Evolutionary conservation across 2,329 filamentous ascomycete species (phyloP), one percentile per base, ranked within the genome.

Genomic region (Paraphaeosphaeria sporulosa): DNA sequence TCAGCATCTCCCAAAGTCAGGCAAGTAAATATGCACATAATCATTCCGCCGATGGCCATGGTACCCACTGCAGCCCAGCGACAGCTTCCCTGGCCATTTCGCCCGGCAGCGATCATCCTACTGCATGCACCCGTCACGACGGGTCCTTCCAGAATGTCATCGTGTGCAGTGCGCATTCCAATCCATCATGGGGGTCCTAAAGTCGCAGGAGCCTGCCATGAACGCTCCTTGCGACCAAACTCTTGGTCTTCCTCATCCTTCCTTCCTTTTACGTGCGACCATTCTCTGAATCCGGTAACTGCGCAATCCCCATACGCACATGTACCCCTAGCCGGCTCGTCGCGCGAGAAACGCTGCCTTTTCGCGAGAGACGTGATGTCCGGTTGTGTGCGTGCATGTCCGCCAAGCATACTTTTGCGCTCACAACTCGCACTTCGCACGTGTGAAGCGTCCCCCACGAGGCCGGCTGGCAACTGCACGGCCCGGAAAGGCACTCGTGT

Each of bases 21-120:
- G 42, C 13, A 36, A 25, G 15, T 43, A 48, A 25, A 21, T 43
- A 55, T 55, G 53, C 53, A 55, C 43, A 55, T 55, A 55, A 55
- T 55, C 53, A 55, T 27, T 27, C 40, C 53, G 52, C 42, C 15
- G 30, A 21, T 30, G 13, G 19, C 53, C 42, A 25, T 30, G 53
- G 30, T 48, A 27, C n/a, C 53, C 43, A 55, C 42, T 55, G 43
- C 53, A 55, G 43, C 25, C 25, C 25, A 27, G 25, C 25, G 25
- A 27, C 36, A n/a, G n/a, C n/a, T 27, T 36, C 43, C 43, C 17
- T 40, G 30, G 23, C 30, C 12, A 32, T 19, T 23, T 19, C 27
- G 42, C 43, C 53, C 53, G 53, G 42, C 53, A 55, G 44, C 43
- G 53, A 27, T 38, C 53, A 40, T 55, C n/a, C 25, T n/a, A 40